Percentiles rank a stretch among this genome's conserved stretches.
Conservation (phyloP, 352 stramenopile genomes). For the Phytophthora cactorum region DNA sequence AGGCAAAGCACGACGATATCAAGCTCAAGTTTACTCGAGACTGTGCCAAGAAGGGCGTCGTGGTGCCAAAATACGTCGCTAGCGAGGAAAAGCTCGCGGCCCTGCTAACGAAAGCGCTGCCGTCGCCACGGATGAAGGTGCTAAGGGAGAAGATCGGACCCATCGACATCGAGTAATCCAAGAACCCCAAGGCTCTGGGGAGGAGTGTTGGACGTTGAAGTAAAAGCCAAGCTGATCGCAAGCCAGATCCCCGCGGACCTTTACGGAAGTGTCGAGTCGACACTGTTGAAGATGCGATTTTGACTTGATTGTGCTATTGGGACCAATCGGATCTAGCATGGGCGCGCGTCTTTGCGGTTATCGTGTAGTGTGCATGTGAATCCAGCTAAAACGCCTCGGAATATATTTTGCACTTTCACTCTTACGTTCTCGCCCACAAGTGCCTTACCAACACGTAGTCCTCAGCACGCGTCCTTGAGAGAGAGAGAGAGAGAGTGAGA, state of each 20-base stretch:
- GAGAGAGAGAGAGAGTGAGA: too few relatives aligned
- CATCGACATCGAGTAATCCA: background rate
- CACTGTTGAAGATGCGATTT: background rate
- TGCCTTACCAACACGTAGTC: background rate
- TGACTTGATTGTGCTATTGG: background rate
- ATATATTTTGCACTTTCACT: background rate
- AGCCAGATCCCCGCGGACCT: background rate
- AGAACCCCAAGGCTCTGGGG: background rate
- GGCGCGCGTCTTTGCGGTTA: background rate
- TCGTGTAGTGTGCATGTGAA: background rate
- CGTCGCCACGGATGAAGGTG: background rate
- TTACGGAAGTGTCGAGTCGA: background rate
- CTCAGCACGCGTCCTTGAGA: too few relatives aligned
- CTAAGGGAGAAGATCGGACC: background rate
- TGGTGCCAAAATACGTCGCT: background rate
- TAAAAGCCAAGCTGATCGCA: background rate
- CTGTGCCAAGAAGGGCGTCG: background rate
- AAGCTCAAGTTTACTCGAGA: background rate
- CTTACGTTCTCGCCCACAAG: background rate
- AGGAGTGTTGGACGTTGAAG: background rate
- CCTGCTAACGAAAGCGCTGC: background rate
- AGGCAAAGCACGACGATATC: background rate
- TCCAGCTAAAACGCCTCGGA: background rate
- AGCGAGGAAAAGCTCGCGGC: background rate
- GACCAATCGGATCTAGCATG: background rate